Percentiles rank a stretch among this genome's conserved stretches.
These are phyloP conservation scores for Bruguiera sexangula DNA, from an alignment of 345 rosid species.

Conservation along the genomic window DNA sequence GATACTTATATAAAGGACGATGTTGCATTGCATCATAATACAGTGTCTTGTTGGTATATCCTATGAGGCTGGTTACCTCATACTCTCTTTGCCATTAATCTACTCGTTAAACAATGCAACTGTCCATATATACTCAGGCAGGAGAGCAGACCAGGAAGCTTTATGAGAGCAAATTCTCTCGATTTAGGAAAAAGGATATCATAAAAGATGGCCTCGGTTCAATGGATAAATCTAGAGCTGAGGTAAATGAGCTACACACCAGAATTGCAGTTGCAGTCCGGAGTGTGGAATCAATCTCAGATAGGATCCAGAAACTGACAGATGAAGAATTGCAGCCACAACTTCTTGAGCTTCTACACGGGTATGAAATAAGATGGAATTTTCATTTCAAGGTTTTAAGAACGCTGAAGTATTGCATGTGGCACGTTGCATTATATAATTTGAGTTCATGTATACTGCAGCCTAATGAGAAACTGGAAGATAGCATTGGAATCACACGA, in stretches of 20 bases:
- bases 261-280: slow-evolving; percentile 36
- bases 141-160: slow-evolving; percentile 36
- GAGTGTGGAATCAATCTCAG: slow-evolving; percentile 36
- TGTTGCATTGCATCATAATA: neutral
- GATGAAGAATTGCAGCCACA: slow-evolving; percentile 52
- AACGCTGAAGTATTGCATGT: neutral
- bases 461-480: slow-evolving; percentile 42
- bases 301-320: slow-evolving; percentile 36
- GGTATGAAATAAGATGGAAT: slow-evolving; percentile 26
- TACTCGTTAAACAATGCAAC: slow-evolving; percentile 4
- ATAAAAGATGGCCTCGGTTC: slow-evolving; percentile 8
- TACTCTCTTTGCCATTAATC: neutral
- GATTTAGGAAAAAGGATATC: slow-evolving; percentile 9
- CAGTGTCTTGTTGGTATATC: neutral
- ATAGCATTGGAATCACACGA: slow-evolving; percentile 36
- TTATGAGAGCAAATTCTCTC: slow-evolving; percentile 31
- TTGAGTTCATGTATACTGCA: slow-evolving; percentile 15
- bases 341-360: slow-evolving; percentile 36
- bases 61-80: neutral
- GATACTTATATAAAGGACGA: neutral
- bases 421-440: slow-evolving; percentile 3
- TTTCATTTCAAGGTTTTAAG: neutral
- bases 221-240: slow-evolving; percentile 27
- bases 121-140: slow-evolving; percentile 19
- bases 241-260: slow-evolving; percentile 28